Conservation (phyloP, 495 filamentous ascomycete species). For the Talaromyces nanjingensis region DNA sequence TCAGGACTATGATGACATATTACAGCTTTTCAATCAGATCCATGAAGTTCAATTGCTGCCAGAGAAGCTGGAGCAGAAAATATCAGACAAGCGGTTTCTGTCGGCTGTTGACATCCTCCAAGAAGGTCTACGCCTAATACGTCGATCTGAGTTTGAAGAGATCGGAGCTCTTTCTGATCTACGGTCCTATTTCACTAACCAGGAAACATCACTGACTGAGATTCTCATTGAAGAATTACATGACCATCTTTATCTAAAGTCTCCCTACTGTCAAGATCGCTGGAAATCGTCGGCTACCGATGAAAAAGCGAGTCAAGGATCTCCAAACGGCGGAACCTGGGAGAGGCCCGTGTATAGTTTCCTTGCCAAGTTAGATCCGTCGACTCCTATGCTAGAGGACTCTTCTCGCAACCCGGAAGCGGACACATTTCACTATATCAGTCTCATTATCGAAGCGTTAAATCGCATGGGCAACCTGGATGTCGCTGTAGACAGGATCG, state of each 20-base stretch:
- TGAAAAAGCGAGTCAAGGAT: conserved; percentile 48
- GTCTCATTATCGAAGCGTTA: conserved; percentile 77
- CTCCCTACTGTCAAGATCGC: conserved; percentile 87
- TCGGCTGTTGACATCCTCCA: conserved; percentile 88
- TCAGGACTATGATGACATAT: conserved; percentile 83
- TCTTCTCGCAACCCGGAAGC: conserved; percentile 86
- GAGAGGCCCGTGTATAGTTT: conserved; percentile 68
- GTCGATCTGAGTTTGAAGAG: conserved; percentile 81
- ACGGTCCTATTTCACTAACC: conserved; percentile 81
- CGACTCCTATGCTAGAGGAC: conserved; percentile 71
- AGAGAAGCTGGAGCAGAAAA: conserved; percentile 83
- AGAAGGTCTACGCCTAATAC: conserved; percentile 72
- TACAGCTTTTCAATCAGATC: conserved; percentile 75
- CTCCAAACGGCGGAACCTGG: conserved; percentile 28
- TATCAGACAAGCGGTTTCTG: conserved; percentile 93
- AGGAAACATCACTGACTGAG: conserved; percentile 86
- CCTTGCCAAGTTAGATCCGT: conserved; percentile 72
- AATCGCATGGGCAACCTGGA: conserved; percentile 83
- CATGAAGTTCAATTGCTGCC: conserved; percentile 87
- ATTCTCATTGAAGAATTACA: conserved; percentile 95
- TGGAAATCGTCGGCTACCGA: conserved; percentile 63
- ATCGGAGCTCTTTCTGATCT: conserved; percentile 86
- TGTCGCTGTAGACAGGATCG: conserved; percentile 77
- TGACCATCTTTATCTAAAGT: conserved; percentile 95
- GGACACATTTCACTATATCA: conserved; percentile 89